A percentile compares a stretch with the other conserved stretches of the same genome.
Evolutionary conservation across 345 rosid genomes (phyloP).

Genomic region (Passiflora organensis): DNA sequence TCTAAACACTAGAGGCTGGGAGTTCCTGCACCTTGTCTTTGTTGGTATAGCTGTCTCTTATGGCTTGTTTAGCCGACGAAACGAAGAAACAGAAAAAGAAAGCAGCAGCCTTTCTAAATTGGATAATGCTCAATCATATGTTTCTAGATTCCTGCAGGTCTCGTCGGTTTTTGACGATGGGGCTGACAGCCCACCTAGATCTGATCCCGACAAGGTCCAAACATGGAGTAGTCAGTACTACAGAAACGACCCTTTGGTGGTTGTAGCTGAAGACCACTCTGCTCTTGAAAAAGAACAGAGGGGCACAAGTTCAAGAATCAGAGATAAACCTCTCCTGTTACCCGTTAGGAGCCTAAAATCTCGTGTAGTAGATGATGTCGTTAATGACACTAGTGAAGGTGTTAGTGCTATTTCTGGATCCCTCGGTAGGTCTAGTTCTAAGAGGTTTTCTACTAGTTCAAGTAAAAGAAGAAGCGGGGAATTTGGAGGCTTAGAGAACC

Average conservation of each 20-base stretch:
- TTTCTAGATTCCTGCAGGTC: constrained; percentile 73
- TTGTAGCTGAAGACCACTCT: constrained; percentile 40
- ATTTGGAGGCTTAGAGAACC: constrained; percentile 22
- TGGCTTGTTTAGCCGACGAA: constrained; percentile 77
- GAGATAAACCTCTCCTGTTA: constrained; percentile 68
- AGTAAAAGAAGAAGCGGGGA: constrained; percentile 16
- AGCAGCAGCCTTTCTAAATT: constrained; percentile 27
- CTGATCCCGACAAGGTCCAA: constrained; percentile 43
- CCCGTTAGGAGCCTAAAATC: constrained; percentile 83
- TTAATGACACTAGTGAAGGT: constrained; percentile 18
- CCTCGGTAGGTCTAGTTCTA: constrained; percentile 32
- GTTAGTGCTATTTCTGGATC: constrained; percentile 15
- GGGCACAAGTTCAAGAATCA: constrained; percentile 22
- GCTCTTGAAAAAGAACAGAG: constrained; percentile 33
- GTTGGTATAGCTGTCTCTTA: constrained; percentile 98
- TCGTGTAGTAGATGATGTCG: constrained; percentile 36
- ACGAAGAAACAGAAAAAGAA: constrained; percentile 46
- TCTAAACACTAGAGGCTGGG: constrained; percentile 59
- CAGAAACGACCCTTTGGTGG: constrained; percentile 52
- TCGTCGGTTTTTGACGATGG: constrained; percentile 88
- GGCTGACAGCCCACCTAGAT: constrained; percentile 16
- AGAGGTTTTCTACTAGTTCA: constrained; percentile 33
- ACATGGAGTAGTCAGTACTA: constrained; percentile 75
- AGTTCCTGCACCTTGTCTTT: constrained; percentile 81
- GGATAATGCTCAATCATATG: constrained; percentile 56